Base-by-base conservation (phyloP, 1,139 yeast species). In the Wickerhamomyces sp. region DNA sequence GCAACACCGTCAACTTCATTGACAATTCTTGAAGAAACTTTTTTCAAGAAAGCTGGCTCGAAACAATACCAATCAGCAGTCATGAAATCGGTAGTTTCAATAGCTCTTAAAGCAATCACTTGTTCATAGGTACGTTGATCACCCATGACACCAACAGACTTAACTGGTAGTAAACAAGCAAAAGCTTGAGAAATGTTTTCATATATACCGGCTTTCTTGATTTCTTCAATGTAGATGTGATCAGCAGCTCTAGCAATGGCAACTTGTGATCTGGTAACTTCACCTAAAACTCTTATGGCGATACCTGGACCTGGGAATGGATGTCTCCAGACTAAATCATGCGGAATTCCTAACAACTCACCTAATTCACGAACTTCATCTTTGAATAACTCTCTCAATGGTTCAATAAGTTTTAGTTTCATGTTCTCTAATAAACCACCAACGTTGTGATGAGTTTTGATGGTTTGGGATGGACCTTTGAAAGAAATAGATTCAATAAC, bases 221-320 rank as follows among this genome's bases (percentile, higher is more conserved):
- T 92, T 72, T 92, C 99, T 67, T 86, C 95, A 60, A 92, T 92
- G 76, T 87, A 92, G 57, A 92, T 92, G 65, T 73, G 75, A 64
- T 92, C 99, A 45, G 99, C 98, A 64, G 89, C 92, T 70, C 97
- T 86, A 38, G 98, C 98, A 63, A 92, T 92, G 59, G 79, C 89
- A 44, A 92, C 92, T 71, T 92, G 98, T 49, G 74, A 81, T 54
- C 80, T 84, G 46, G 96, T 87, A 49, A 92, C 97, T 70, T 90
- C 97, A 55, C 99, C 99, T 43, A 92, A 74, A 43, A 92, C 95
- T 70, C 99, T 83, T 63, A 92, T 94, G 54, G 97, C 98, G 61
- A 92, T 86, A 72, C 99, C 99, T 63, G 99, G 99, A 62, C 99
- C 99, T 59, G 99, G 99, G 96, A 92, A 92, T 44, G 99, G 99